phyloP scores from a whole-genome alignment of 345 rosid species.

The Euphorbia pulcherrima region DNA sequence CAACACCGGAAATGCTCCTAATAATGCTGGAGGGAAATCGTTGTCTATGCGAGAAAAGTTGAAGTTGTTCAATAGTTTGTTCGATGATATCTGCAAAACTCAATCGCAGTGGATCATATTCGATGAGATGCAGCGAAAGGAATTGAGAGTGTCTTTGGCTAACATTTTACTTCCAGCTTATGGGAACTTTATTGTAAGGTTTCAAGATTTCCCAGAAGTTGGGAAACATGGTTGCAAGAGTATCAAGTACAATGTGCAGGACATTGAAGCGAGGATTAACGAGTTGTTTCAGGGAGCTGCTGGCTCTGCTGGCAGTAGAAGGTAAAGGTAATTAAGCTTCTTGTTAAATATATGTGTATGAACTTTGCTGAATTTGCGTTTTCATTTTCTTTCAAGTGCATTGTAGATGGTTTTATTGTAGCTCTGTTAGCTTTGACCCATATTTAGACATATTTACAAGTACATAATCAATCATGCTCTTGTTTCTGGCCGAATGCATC shows the following conservation, averaged over 20 bases:
- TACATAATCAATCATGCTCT: background rate
- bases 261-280: background rate
- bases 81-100: background rate
- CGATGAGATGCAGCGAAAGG: background rate
- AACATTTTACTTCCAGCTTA: background rate
- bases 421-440: background rate
- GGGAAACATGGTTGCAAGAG: background rate
- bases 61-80: background rate
- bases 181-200: background rate
- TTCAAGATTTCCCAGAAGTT: background rate
- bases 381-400: background rate
- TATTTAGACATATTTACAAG: background rate
- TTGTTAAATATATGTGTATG: background rate
- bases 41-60: background rate
- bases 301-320: background rate
- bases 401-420: background rate
- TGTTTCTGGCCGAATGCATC: no score
- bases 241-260: background rate
- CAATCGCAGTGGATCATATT: background rate
- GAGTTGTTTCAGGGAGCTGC: background rate
- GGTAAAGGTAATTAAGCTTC: background rate
- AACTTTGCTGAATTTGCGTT: background rate
- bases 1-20: background rate
- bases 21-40: background rate
- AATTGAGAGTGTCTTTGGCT: background rate